Evolutionary conservation across 371 early-diverging fungal species (phyloP), one percentile per base, ranked within the genome.

Genomic region (Chytridium lagenaria): DNA sequence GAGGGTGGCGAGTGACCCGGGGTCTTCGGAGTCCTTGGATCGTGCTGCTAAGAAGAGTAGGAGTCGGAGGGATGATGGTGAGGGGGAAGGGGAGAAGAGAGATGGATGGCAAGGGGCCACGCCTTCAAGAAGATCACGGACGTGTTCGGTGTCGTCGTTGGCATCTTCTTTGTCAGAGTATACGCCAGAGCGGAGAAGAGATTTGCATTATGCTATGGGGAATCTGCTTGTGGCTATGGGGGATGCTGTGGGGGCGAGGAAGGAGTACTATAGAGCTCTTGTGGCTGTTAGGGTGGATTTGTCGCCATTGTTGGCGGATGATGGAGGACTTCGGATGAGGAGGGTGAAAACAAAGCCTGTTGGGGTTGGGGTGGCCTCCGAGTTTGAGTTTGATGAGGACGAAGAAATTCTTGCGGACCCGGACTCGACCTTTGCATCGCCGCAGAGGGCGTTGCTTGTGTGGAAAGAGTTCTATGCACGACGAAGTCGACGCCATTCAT

Each of bases 121-220:
- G 5, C n/a, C 26, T n/a, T 52, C 55, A 26, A 5, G 16, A 26
- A n/a, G n/a, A n/a, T n/a, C n/a, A n/a, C n/a, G n/a, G n/a, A n/a
- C n/a, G n/a, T n/a, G n/a, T n/a, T 15, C 26, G n/a, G 16, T 52
- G 5, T 52, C 55, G 26, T 22, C 55, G n/a, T 52, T 52, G 55
- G 26, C 26, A 5, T n/a, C 55, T 22, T 12, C 55, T 26, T 26
- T 52, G 31, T 72, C 69, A 23, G 78, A 77, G 2, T 82, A 69
- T 68, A 79, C 82, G 10, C 55, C 44, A 23, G 80, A 78, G 63
- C 71, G 80, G 0, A 69, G 80, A 10, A 69, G 83, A 19, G 84
- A 94, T 76, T 76, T 96, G 50, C 89, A 93, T 71, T 93, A 93
- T 79, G 90, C 93, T 2, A 92, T 92, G 80, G 96, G 93, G 15